phyloP scores from a whole-genome alignment of 305 asterid genomes.

The Rubia balearica region DNA sequence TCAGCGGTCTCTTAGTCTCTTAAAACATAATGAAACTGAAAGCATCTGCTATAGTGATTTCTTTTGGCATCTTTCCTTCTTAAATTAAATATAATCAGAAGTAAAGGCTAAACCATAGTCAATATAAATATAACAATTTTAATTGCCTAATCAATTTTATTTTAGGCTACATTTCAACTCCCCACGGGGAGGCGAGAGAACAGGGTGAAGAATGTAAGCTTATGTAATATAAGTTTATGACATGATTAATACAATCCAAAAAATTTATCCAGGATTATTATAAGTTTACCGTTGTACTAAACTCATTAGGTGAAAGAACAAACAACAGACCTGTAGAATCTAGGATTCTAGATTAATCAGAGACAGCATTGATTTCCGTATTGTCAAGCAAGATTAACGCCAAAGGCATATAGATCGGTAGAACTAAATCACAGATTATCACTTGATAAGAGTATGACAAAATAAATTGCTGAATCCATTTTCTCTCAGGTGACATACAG shows the following conservation, averaged over 20 bases:
- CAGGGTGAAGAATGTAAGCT: background rate
- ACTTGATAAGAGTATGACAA: background rate
- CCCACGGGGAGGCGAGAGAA: background rate
- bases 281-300: constrained; percentile 26
- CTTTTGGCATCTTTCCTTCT: background rate
- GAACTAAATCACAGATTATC: background rate
- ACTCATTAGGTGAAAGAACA: background rate
- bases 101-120: background rate
- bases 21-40: background rate
- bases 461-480: background rate
- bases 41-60: background rate
- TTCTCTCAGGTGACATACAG: background rate
- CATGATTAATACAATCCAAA: too few relatives aligned
- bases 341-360: background rate
- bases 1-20: background rate
- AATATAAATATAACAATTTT: background rate
- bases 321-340: background rate
- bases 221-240: too few relatives aligned
- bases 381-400: background rate
- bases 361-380: background rate
- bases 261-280: too few relatives aligned
- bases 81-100: background rate
- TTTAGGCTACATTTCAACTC: background rate
- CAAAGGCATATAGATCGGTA: background rate
- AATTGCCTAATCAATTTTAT: background rate